Evolutionary conservation across 2,329 filamentous ascomycete genomes (phyloP).

Genomic region (Lojkania enalia): DNA sequence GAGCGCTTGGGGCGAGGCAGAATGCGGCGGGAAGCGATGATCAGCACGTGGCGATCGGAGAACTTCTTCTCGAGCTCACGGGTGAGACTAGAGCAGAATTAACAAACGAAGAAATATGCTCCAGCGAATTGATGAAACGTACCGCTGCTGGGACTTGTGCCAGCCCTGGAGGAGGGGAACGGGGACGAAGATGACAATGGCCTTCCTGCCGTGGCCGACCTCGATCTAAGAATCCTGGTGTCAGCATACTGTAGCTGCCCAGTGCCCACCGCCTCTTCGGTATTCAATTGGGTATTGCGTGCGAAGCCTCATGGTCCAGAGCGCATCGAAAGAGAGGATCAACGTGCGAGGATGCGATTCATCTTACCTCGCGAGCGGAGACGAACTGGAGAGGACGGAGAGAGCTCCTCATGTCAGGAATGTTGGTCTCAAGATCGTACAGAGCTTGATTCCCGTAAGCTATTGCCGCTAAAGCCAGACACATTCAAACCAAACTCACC

Average conservation of each 20-base stretch:
- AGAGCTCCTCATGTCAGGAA: conserved; percentile 92
- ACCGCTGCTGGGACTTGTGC: conserved; percentile 99
- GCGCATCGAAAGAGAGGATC: conserved; percentile 26
- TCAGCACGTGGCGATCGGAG: conserved; percentile 99
- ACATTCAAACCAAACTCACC: too few species aligned
- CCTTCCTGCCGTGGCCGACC: conserved; percentile 99
- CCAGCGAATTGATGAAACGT: conserved; percentile 52
- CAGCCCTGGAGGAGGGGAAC: conserved; percentile 97
- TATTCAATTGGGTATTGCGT: conserved; percentile 30
- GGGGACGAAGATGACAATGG: conserved; percentile 99
- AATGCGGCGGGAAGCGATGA: conserved; percentile 98
- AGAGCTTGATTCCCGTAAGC: conserved; percentile 60
- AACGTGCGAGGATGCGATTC: conserved; percentile 32
- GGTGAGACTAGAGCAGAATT: conserved; percentile 71
- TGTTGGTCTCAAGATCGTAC: conserved; percentile 99
- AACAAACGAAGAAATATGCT: conserved; percentile 8
- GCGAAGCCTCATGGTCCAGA: conserved; percentile 30
- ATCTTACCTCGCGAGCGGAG: conserved; percentile 98
- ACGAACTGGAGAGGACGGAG: conserved; percentile 98
- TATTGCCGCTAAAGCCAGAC: conserved; percentile 2
- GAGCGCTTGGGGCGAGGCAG: conserved; percentile 98
- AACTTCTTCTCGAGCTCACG: conserved; percentile 99
- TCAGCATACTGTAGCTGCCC: conserved; percentile 56
- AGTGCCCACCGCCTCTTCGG: conserved; percentile 61
- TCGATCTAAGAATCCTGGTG: conserved; percentile 80